These are phyloP conservation scores for Moricandia moricandioides DNA, from an alignment of 345 rosid genomes.

Conservation along the genomic window DNA sequence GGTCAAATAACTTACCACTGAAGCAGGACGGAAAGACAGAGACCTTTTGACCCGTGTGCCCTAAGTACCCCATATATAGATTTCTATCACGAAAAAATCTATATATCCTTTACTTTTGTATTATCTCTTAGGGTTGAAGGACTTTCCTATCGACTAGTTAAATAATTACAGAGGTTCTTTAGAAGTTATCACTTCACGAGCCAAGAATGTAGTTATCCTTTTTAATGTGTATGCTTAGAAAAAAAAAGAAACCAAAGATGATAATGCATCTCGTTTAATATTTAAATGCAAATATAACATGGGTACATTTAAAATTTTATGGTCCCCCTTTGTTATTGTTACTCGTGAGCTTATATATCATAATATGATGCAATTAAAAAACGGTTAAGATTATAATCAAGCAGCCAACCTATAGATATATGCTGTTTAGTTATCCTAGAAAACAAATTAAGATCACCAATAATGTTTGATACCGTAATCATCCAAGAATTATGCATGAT, in stretches of 20 bases:
- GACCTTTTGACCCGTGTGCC: conserved; percentile 32
- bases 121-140: background rate
- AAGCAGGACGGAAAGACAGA: conserved; percentile 25
- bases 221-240: background rate
- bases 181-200: background rate
- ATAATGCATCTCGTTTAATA: conserved; percentile 9
- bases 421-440: conserved; percentile 2
- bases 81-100: no score
- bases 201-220: background rate
- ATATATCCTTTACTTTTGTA: background rate
- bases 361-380: conserved; percentile 4
- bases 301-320: background rate
- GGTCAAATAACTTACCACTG: conserved; percentile 29
- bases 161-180: background rate
- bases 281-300: background rate
- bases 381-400: conserved; percentile 11
- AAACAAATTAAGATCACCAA: conserved; percentile 5
- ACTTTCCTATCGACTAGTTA: conserved; percentile 12
- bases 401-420: conserved; percentile 13
- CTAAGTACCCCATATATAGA: conserved; percentile 22
- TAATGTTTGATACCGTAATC: conserved; percentile 19
- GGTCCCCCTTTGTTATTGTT: conserved; percentile 13
- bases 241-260: background rate
- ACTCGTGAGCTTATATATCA: conserved; percentile 16
- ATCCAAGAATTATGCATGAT: conserved; percentile 22